These are phyloP conservation scores for Linnemannia elongata DNA, from an alignment of 192 early-diverging fungal species.

Conservation along the genomic window DNA sequence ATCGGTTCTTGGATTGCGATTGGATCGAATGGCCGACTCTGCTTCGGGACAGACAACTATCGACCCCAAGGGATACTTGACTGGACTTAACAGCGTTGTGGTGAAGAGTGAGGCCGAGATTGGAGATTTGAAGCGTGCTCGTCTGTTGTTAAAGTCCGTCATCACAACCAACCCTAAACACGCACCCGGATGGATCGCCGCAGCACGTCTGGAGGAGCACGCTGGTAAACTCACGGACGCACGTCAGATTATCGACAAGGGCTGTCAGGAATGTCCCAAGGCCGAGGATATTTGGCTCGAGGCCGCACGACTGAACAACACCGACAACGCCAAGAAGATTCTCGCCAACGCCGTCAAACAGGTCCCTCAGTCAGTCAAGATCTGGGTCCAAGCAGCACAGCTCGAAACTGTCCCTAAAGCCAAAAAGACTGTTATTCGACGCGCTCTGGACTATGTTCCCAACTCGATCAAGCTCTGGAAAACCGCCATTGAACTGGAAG, in stretches of 20 bases:
- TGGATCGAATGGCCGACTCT: slow-evolving; percentile 94
- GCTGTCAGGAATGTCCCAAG: slow-evolving; percentile 94
- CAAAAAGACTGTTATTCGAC: slow-evolving; percentile 86
- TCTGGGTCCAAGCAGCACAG: slow-evolving; percentile 92
- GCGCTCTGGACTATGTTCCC: slow-evolving; percentile 95
- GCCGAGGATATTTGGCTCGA: slow-evolving; percentile 98
- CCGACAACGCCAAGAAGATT: slow-evolving; percentile 89
- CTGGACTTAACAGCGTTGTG: slow-evolving; percentile 88
- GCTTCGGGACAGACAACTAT: slow-evolving; percentile 89
- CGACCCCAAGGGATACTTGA: slow-evolving; percentile 97
- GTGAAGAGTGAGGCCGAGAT: slow-evolving; percentile 87
- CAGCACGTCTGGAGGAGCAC: slow-evolving; percentile 95
- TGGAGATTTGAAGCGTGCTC: slow-evolving; percentile 91
- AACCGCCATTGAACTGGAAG: slow-evolving; percentile 90
- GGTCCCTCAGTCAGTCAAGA: slow-evolving; percentile 91
- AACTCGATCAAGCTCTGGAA: slow-evolving; percentile 95
- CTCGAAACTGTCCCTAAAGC: slow-evolving; percentile 84
- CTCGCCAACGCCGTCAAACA: slow-evolving; percentile 92
- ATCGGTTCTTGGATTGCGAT: slow-evolving; percentile 89
- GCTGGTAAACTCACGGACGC: slow-evolving; percentile 89
- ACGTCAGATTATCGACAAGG: slow-evolving; percentile 87
- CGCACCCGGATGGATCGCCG: slow-evolving; percentile 98
- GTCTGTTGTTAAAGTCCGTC: slow-evolving; percentile 89
- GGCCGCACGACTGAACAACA: slow-evolving; percentile 88
- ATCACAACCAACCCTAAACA: slow-evolving; percentile 95